Base-by-base conservation (phyloP, 495 filamentous ascomycete species). In the Penicillium longicatenatum region DNA sequence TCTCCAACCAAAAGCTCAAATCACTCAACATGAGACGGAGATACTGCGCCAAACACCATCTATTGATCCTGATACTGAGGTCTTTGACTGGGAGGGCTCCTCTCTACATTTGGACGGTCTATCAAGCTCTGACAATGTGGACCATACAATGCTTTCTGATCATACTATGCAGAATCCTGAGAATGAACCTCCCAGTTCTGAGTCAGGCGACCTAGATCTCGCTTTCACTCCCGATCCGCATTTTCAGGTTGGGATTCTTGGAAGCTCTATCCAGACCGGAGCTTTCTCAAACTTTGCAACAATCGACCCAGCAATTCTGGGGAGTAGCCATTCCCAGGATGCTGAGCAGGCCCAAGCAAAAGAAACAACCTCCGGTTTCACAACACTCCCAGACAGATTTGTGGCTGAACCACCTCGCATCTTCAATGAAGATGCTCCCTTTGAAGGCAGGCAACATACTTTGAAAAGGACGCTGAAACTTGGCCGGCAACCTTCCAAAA, bases 221-320 rank as follows among this genome's bases (percentile, higher is more conserved):
- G 19, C n/a, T n/a, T n/a, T 19, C 33, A 49, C 43, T 54, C 3
- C 44, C 31, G 6, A 30, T 49, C 17, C 54, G 50, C 22, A 49
- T 33, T 24, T 43, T 43, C 5, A 42, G 29, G n/a, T 22, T 54
- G 17, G 51, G 21, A 22, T 42, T 49, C 20, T 31, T 44, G n/a
- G 56, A 59, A 59, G 20, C 11, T 22, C 20, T 19, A 46, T 10
- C 21, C 20, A 16, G 43, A 54, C 30, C 42, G 3, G 24, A 46
- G 50, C 41, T 14, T 44, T 47, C 49, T 44, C 33, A 4, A 30
- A 30, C 35, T 10, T 29, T 44, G 22, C 30, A 47, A 20, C 43
- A 7, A 52, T 61, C 17, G 59, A 56, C 43, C 53, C 59, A 3
- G 21, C 48, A 30, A 49, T 61, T 5, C 41, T 61, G 11, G 30